These are phyloP conservation scores for Beauveria rudraprayagi DNA, from an alignment of 2,329 filamentous ascomycete genomes.

Conservation along the genomic window DNA sequence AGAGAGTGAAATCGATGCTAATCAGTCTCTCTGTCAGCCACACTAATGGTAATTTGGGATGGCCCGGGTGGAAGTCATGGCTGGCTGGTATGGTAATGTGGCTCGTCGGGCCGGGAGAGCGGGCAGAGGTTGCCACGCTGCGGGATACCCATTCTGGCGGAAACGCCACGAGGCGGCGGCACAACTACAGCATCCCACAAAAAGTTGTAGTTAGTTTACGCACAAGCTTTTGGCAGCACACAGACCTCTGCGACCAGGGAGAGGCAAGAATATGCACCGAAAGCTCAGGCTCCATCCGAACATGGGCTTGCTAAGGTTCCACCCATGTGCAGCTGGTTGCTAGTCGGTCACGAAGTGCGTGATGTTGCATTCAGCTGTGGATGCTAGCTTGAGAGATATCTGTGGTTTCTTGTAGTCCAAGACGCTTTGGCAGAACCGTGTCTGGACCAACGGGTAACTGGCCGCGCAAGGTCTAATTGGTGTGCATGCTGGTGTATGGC, in stretches of 20 bases:
- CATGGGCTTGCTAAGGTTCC: not conserved
- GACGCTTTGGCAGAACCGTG: not conserved
- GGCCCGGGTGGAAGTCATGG: not conserved
- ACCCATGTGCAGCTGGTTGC: not conserved
- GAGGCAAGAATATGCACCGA: not conserved
- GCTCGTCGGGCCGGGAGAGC: conserved; percentile 7
- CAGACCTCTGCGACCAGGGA: not conserved
- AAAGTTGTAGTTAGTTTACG: not conserved
- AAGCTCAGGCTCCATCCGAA: not conserved
- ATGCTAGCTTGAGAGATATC: not conserved
- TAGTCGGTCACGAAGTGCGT: not conserved
- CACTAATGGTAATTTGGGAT: not conserved
- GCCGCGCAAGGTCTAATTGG: not conserved
- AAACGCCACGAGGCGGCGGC: not conserved
- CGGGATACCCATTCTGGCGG: conserved; percentile 5
- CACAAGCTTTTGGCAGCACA: not conserved
- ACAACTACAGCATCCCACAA: not conserved
- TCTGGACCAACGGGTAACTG: not conserved
- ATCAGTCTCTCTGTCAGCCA: not conserved
- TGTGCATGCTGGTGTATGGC: not conserved
- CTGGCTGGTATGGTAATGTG: not conserved
- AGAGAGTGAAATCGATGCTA: not conserved
- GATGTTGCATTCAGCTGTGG: not conserved
- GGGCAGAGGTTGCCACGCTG: conserved; percentile 2
- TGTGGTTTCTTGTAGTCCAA: not conserved